Percentiles rank a stretch among this genome's conserved stretches.
Conservation (phyloP, 495 filamentous ascomycete genomes). For the Xylaria castorea region DNA sequence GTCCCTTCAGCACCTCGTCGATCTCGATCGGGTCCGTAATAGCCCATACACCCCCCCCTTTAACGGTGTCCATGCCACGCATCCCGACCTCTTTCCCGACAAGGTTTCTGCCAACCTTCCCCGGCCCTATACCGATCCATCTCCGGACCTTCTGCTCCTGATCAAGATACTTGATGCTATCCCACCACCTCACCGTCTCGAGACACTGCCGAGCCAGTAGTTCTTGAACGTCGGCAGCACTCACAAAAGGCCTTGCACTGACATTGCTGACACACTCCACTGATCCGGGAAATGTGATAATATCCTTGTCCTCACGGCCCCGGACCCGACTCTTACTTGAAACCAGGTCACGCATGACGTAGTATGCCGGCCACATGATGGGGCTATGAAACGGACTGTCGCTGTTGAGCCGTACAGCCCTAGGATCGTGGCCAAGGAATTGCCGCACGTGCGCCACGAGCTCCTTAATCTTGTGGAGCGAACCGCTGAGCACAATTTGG, state of each 20-base stretch:
- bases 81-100: constrained; percentile 96
- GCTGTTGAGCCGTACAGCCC: constrained; percentile 85
- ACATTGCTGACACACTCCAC: constrained; percentile 89
- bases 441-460: constrained; percentile 89
- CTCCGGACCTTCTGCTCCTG: constrained; percentile 81
- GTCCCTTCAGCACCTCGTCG: constrained; percentile 71
- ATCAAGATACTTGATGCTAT: constrained; percentile 87
- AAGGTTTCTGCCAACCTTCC: constrained; percentile 91
- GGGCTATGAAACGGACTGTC: constrained; percentile 93
- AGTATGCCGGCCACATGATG: constrained; percentile 85
- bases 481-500: constrained; percentile 93
- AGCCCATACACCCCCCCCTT: constrained; percentile 93
- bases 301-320: constrained; percentile 55
- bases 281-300: constrained; percentile 72
- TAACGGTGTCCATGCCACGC: constrained; percentile 74
- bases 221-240: constrained; percentile 73
- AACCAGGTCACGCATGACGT: constrained; percentile 71
- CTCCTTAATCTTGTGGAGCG: constrained; percentile 80
- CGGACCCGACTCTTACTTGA: constrained; percentile 54
- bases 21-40: constrained; percentile 83
- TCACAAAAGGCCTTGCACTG: constrained; percentile 76
- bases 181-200: constrained; percentile 94
- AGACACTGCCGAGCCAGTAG: constrained; percentile 78
- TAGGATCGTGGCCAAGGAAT: constrained; percentile 91
- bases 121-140: constrained; percentile 94